phyloP scores from a whole-genome alignment of 1,284 basidiomycete genomes.

The Takashimella koratensis region DNA sequence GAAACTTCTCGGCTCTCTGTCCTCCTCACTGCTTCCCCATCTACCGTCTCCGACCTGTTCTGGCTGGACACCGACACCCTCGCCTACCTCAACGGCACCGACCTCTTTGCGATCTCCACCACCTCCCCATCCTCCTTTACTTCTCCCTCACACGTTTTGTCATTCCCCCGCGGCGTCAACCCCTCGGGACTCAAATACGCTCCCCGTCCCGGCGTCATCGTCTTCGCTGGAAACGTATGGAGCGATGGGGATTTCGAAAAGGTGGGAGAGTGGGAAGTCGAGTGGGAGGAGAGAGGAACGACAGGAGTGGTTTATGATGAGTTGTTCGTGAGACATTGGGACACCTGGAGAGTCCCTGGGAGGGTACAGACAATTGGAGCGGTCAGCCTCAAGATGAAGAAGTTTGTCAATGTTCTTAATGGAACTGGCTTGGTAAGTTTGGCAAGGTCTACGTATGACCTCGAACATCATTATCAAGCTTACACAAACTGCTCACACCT shows the following conservation, averaged over 20 bases:
- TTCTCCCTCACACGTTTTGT: conserved; percentile 20
- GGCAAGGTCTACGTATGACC: no score
- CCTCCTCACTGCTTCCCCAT: conserved; percentile 4
- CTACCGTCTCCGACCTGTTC: conserved; percentile 27
- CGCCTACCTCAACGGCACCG: conserved; percentile 44
- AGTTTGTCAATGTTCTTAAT: conserved; percentile 61
- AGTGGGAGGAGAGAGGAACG: conserved; percentile 66
- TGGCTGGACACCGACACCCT: conserved; percentile 42
- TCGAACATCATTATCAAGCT: no score
- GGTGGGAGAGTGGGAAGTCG: conserved; percentile 64
- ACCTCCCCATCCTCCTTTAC: background rate
- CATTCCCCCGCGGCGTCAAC: conserved; percentile 53
- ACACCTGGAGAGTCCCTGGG: conserved; percentile 75
- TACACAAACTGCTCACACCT: background rate
- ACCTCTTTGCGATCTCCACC: conserved; percentile 21
- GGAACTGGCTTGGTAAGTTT: conserved; percentile 64
- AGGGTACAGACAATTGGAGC: conserved; percentile 49
- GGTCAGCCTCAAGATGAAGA: conserved; percentile 50
- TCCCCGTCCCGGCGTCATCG: conserved; percentile 25
- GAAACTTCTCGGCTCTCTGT: conserved; percentile 3
- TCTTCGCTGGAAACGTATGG: conserved; percentile 73
- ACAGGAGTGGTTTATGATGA: conserved; percentile 74
- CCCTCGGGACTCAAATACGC: conserved; percentile 64
- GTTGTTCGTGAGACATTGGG: conserved; percentile 80
- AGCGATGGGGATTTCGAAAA: conserved; percentile 59